Base-by-base conservation (phyloP, 257 asterid genomes). In the Cinchona pubescens region DNA sequence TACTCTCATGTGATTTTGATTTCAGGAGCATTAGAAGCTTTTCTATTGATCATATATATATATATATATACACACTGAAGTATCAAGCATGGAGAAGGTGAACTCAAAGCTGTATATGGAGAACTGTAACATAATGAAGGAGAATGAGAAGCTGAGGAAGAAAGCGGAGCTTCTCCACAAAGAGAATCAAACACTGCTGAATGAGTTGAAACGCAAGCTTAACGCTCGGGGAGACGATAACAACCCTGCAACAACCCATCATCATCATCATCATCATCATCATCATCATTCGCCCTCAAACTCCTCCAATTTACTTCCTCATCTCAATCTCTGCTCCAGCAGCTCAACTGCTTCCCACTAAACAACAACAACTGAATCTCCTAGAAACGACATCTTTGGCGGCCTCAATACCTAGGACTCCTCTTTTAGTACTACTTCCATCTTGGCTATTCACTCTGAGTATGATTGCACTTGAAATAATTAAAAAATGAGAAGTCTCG, bases 111-210 rank as follows among this genome's bases (percentile, higher is more conserved):
- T 93, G 67, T 88, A 80, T 76, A 3, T 90, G 80, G 91, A 91
- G 79, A 93, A 93, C 86, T 83, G 83, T 83, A 85, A 80, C 88
- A 90, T 93, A 67, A 87, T 88, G 89, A 87, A 87, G 45, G 91
- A 93, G 55, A 93, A 93, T 25, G 96, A 91, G 67, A 73, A 88
- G 90, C 90, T 93, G 69, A 83, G 96, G 88, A 93, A 83, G 77
- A 84, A 83, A 61, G 96, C 94, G 0, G 98, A 93, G 85, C 75
- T 88, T 14, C 85, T 93, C 40, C 87, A 87, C 87, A 92, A 93
- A 81, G 98, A 93, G 84, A 91, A 93, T 32, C 87, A 89, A 71
- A 89, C 83, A 23, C 90, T 93, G 37, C 87, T 86, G 45, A 86
- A 75, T 42, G 90, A 93, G 80, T 90, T 88, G 63, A 90, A 90